Conservation (phyloP, 495 filamentous ascomycete genomes). For the Neurospora sp. region DNA sequence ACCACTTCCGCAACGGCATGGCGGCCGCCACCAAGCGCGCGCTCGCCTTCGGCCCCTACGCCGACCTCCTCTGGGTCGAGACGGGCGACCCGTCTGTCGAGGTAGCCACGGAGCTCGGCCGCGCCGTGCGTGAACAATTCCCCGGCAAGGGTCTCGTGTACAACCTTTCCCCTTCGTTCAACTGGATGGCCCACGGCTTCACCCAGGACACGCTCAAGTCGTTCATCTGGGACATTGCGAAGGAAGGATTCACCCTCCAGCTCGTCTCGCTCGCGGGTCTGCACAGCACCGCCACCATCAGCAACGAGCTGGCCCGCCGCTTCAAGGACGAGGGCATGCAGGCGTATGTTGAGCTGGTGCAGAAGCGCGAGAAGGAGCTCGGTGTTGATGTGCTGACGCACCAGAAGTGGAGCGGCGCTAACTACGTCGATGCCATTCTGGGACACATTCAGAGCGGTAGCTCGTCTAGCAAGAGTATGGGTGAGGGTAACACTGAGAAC, state of each 20-base stretch:
- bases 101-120: slow-evolving; percentile 64
- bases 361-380: slow-evolving; percentile 80
- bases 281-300: slow-evolving; percentile 81
- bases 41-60: slow-evolving; percentile 68
- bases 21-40: slow-evolving; percentile 53
- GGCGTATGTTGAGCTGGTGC: slow-evolving; percentile 87
- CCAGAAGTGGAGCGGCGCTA: slow-evolving; percentile 95
- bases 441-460: slow-evolving; percentile 89
- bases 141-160: slow-evolving; percentile 89
- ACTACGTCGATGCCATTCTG: slow-evolving; percentile 86
- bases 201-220: slow-evolving; percentile 63
- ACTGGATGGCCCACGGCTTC: slow-evolving; percentile 96
- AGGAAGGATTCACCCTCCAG: slow-evolving; percentile 89
- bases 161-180: slow-evolving; percentile 92
- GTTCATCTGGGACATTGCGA: slow-evolving; percentile 93
- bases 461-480: slow-evolving; percentile 72
- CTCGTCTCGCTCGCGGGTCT: slow-evolving; percentile 85
- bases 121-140: slow-evolving; percentile 52
- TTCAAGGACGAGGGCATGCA: slow-evolving; percentile 92
- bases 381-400: slow-evolving; percentile 94
- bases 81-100: slow-evolving; percentile 78
- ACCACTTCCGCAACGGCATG: slow-evolving; percentile 88
- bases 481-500: slow-evolving; percentile 67
- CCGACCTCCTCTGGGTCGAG: slow-evolving; percentile 95
- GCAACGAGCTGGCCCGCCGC: slow-evolving; percentile 65